Base-by-base conservation (phyloP, 2,329 filamentous ascomycete genomes). In the Aspergillus sp. region DNA sequence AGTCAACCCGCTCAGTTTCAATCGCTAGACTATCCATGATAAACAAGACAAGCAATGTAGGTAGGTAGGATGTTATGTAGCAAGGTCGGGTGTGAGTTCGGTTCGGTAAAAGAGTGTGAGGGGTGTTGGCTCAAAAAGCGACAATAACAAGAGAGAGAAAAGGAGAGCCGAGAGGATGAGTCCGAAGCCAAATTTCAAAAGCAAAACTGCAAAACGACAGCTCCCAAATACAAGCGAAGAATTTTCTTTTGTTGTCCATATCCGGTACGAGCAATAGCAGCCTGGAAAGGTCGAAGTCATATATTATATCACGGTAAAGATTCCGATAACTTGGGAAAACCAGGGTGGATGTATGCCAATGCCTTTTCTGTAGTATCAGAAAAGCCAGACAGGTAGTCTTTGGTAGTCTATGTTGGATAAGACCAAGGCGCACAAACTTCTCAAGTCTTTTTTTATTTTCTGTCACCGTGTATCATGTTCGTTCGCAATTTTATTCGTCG, bases 11-110 rank as follows among this genome's bases (percentile, higher is more conserved):
- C 65, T 68, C 60, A 68, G 57, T 64, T 41, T 68, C 64, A 65
- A 66, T 67, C 68, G 68, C 68, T 70, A 67, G 60, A 68, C 61
- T 66, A 64, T 67, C 63, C 66, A 66, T 66, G 57, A 66, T 59
- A 68, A 63, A 52, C 58, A 64, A 59, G 59, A 64, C 58, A 60
- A 53, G 59, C 52, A 55, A 54, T 46, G 52, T 58, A 63, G 48
- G 61, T 60, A 62, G 54, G 52, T 45, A 53, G 44, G 55, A 58
- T 43, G 53, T 52, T 27, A 50, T 39, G 19, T 47, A 31, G 44
- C 23, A 31, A 27, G 43, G 21, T 24, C 31, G 19, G 31, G n/a
- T 37, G 19, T 24, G 21, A 17, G 23, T n/a, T 35, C 23, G 39
- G n/a, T 23, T 45, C 27, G 47, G 56, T 51, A 53, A 62, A 57